Evolutionary conservation across 345 rosid species (phyloP), one percentile per base, ranked within the genome.

Genomic region (Orychophragmus violaceus): DNA sequence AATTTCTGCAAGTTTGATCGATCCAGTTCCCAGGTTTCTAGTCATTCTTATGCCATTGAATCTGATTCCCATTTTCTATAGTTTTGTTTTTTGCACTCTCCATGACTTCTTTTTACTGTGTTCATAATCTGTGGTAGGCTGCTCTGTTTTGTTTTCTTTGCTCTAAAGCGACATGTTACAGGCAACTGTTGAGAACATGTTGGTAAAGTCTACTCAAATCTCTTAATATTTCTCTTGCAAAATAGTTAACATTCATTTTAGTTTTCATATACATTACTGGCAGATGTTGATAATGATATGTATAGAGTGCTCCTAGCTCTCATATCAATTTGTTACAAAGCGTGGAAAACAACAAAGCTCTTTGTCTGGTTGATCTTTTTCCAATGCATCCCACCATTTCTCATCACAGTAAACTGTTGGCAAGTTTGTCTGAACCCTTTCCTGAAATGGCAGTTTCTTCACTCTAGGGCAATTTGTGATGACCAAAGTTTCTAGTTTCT

Each of bases 361-460:
- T 56, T 17, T 52, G 64, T 21, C 59, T 37, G 66, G 29, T 27
- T 72, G 66, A 24, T 80, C 72, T 66, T 77, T 59, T 45, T 74
- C 63, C 56, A 79, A 55, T 46, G 78, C 77, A 28, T 77, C 74
- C 84, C 87, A 83, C 87, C 87, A 83, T 29, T 74, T 62, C 67
- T 72, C 50, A 56, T 59, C 50, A 24, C 84, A 79, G 28, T 77
- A 77, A 39, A 83, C 74, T 9, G 69, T 64, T 59, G 80, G 76
- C 52, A 67, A 24, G 5, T 42, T 45, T 3, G 41, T 30, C 35
- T 49, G 35, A 23, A 37, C 54, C 12, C 25, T 32, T 11, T 37
- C 61, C 28, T 55, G 67, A 57, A 80, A 52, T 19, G 81, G 79
- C 30, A 83, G 46, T 56, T 50, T 71, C 73, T 76, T 80, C 64